Conservation (phyloP, 306 rosid species). For the Purshia tridentata region DNA sequence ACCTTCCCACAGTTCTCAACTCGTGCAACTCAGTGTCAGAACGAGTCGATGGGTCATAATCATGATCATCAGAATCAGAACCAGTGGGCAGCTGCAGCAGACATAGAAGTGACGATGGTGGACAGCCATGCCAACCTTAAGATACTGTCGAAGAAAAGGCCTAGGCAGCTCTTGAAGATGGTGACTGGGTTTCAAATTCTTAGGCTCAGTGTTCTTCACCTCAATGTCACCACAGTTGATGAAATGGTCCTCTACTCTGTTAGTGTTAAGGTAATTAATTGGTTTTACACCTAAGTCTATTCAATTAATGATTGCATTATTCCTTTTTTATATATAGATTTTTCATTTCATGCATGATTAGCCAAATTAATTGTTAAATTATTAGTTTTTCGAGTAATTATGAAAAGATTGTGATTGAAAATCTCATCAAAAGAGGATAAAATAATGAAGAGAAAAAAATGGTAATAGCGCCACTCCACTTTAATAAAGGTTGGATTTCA, state of each 20-base stretch:
- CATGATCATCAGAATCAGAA: conserved; percentile 6
- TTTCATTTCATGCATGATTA: no score
- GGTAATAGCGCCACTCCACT: background rate
- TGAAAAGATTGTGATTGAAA: no score
- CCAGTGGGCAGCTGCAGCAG: conserved; percentile 52
- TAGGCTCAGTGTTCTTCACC: conserved; percentile 68
- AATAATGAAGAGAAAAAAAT: background rate
- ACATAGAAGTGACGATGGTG: conserved; percentile 86
- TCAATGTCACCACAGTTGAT: conserved; percentile 59
- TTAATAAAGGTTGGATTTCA: background rate
- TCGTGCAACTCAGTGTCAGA: conserved; percentile 28
- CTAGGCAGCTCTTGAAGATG: conserved; percentile 55
- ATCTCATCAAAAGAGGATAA: no score
- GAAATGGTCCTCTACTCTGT: conserved; percentile 75
- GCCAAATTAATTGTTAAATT: no score
- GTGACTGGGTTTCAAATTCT: conserved; percentile 64
- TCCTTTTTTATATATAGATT: background rate
- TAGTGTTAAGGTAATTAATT: conserved; percentile 60
- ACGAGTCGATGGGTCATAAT: conserved; percentile 10
- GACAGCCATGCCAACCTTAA: conserved; percentile 85
- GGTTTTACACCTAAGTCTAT: background rate
- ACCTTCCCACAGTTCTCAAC: conserved; percentile 80
- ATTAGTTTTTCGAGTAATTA: no score
- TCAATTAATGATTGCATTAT: background rate
- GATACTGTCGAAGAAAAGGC: conserved; percentile 56